Conservation (phyloP, 2,329 filamentous ascomycete genomes). For the Pseudocercospora pini-densiflorae region DNA sequence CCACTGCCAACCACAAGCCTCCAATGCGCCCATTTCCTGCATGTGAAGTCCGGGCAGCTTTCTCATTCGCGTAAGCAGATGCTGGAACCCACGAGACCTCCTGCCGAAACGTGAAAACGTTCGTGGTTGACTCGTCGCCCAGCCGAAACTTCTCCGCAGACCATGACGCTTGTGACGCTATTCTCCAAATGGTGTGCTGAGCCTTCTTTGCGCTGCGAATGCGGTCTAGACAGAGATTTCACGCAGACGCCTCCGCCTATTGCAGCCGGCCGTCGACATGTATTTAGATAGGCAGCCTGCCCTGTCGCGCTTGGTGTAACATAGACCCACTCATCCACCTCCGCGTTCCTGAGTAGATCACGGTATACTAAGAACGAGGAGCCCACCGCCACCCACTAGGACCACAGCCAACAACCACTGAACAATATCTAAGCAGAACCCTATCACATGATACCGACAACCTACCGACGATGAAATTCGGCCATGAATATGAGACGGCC, state of each 20-base stretch:
- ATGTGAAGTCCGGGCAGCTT: constrained; percentile 1
- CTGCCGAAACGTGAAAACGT: background rate
- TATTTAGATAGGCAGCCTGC: background rate
- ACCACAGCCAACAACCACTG: background rate
- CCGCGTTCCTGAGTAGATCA: constrained; percentile 5
- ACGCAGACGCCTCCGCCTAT: background rate
- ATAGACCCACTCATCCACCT: constrained; percentile 1
- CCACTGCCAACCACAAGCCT: background rate
- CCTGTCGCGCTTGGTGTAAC: background rate
- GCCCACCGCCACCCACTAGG: background rate
- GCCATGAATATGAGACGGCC: constrained; percentile 73
- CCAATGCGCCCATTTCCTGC: background rate
- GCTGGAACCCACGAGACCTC: background rate
- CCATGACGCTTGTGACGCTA: background rate
- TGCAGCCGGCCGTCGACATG: background rate
- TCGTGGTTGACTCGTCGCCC: background rate
- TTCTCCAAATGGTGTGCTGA: background rate
- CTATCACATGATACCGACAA: background rate
- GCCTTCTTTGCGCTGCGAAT: background rate
- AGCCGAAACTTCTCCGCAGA: background rate
- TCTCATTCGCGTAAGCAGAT: background rate
- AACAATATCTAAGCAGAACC: background rate
- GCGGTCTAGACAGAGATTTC: constrained; percentile 1
- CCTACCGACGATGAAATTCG: constrained; percentile 75
- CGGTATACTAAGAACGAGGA: background rate